phyloP scores from a whole-genome alignment of 495 filamentous ascomycete species.

The Darksidea phi region DNA sequence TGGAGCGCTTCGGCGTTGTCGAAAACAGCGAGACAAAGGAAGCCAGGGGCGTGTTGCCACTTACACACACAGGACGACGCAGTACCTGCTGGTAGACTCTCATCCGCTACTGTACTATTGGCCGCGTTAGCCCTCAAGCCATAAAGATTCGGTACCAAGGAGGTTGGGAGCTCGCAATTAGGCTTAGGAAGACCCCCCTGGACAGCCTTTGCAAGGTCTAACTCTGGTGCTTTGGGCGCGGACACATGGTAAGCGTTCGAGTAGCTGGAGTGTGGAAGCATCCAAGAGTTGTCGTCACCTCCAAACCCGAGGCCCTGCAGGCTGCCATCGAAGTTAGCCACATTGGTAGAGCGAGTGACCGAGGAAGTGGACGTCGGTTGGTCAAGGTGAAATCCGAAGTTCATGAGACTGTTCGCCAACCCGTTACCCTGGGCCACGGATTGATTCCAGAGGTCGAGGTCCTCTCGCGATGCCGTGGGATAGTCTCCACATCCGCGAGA shows the following conservation, averaged over 20 bases:
- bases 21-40: slow-evolving; percentile 18
- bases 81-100: neutral
- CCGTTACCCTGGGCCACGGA: slow-evolving; percentile 6
- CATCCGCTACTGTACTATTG: too few relatives aligned
- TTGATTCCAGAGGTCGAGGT: slow-evolving; percentile 16
- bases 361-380: neutral
- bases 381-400: slow-evolving; percentile 13
- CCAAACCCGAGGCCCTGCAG: neutral
- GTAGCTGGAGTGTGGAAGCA: slow-evolving; percentile 8
- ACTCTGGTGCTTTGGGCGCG: neutral
- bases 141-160: too few relatives aligned
- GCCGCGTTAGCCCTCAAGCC: too few relatives aligned
- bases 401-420: slow-evolving; percentile 8
- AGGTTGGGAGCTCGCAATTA: too few relatives aligned
- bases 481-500: slow-evolving; percentile 7
- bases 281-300: slow-evolving; percentile 14
- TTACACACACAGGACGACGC: slow-evolving; percentile 16
- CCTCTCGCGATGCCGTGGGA: neutral
- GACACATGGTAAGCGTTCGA: neutral
- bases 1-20: slow-evolving; percentile 27
- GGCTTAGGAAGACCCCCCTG: slow-evolving; percentile 8
- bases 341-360: neutral
- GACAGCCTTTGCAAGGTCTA: slow-evolving; percentile 7
- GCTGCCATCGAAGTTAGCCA: neutral
- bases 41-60: slow-evolving; percentile 22